Base-by-base conservation (phyloP, 78 protist genomes). In the Monosiga brevicollis region DNA sequence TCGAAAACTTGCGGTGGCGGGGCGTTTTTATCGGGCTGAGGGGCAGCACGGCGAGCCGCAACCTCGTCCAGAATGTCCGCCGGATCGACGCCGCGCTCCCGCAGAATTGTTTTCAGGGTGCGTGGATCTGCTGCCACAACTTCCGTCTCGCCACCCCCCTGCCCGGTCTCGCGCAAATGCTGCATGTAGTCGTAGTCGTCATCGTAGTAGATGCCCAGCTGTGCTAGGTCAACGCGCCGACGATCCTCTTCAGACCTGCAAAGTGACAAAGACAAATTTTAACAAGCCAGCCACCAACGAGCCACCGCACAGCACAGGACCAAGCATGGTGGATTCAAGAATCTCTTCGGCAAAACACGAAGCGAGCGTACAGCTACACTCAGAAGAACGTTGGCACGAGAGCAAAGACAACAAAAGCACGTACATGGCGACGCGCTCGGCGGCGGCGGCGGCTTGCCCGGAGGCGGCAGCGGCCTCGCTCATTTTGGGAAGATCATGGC, bases 101-200 rank as follows among this genome's bases (percentile, higher is more conserved):
- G n/a, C 11, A 55, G 71, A 11, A 11, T 23, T n/a, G n/a, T n/a
- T n/a, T n/a, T n/a, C n/a, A n/a, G n/a, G n/a, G n/a, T n/a, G n/a
- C n/a, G n/a, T n/a, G n/a, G n/a, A n/a, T n/a, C n/a, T n/a, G n/a
- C n/a, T n/a, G n/a, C n/a, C 32, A 73, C 32, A 73, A 26, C 6
- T 3, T 34, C 3, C 41, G 32, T 34, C 37, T 73, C 32, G 9
- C 37, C 76, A 6, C 76, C 76, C 22, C 37, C 37, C 20, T 6
- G 36, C 20, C 76, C 76, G 37, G 36, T 6, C 36, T 73, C 76
- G 32, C 36, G 1, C 72, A 88, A 25, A 41, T 88, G 91, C 87
- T 83, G 39, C 76, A 23, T 6, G 84, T 88, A 88, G 83, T 88
- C 78, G 84, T 88, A 88, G 55, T 81, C 81, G 42, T 88, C 91